Conservation (phyloP, 805 yeast species). For the Wickerhamomyces subpelliculosus region DNA sequence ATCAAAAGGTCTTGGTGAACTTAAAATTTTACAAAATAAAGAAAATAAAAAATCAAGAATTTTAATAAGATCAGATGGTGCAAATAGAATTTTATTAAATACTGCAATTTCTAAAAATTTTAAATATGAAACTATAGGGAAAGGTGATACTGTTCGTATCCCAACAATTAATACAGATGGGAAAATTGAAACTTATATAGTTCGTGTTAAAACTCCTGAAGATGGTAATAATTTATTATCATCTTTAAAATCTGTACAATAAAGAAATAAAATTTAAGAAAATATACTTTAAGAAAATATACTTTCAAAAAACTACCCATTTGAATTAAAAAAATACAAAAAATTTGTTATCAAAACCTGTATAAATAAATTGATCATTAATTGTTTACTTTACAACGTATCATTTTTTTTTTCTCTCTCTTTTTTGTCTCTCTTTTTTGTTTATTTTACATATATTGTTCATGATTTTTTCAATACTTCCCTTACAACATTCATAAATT, state of each 20-base stretch:
- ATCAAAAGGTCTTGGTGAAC: conserved; percentile 73
- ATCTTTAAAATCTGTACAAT: conserved; percentile 16
- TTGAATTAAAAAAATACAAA: no score
- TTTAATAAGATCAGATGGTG: conserved; percentile 83
- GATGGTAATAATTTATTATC: conserved; percentile 53
- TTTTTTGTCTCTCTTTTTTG: no score
- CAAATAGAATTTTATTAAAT: conserved; percentile 72
- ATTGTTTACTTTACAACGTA: no score
- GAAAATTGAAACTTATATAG: conserved; percentile 56
- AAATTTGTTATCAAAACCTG: no score
- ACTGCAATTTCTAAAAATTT: conserved; percentile 50
- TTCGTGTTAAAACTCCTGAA: conserved; percentile 69
- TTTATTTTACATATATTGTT: neutral
- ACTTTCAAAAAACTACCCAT: neutral
- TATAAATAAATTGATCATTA: no score
- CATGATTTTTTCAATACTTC: conserved; percentile 26
- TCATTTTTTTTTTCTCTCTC: no score
- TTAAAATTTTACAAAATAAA: conserved; percentile 61
- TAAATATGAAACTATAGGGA: conserved; percentile 53
- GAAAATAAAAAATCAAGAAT: conserved; percentile 58
- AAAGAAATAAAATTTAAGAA: no score
- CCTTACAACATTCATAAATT: conserved; percentile 38
- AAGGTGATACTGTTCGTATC: conserved; percentile 59
- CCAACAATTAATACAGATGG: conserved; percentile 56
- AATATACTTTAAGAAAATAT: neutral